Conservation (phyloP, 768 basidiomycete genomes). For the Coprinopsis sp. region DNA sequence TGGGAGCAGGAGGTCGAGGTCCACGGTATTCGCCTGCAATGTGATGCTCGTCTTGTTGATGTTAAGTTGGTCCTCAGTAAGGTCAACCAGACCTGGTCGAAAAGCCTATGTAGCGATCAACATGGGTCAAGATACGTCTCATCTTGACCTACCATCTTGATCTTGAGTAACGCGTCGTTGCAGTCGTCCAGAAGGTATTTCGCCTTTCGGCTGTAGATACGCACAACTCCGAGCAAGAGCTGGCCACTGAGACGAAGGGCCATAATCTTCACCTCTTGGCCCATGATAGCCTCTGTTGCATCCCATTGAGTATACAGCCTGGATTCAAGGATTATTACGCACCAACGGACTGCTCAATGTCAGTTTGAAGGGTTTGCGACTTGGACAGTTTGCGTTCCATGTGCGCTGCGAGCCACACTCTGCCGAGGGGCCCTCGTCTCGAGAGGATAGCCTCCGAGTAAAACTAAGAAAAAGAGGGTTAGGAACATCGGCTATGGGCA, state of each 20-base stretch:
- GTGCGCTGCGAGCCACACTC: conserved; percentile 99
- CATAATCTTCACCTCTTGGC: conserved; percentile 88
- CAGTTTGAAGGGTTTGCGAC: conserved; percentile 88
- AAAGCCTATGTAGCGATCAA: conserved; percentile 58
- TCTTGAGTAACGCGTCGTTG: conserved; percentile 91
- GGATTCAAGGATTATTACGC: conserved; percentile 22
- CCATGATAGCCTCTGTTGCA: conserved; percentile 79
- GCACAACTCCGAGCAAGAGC: conserved; percentile 90
- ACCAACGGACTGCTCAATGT: conserved; percentile 94
- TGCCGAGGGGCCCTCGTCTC: conserved; percentile 88
- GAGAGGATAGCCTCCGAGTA: conserved; percentile 93
- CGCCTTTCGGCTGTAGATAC: conserved; percentile 96
- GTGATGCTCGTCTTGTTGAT: conserved; percentile 89
- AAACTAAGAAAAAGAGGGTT: conserved; percentile 48
- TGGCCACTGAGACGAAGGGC: conserved; percentile 96
- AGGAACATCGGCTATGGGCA: neutral
- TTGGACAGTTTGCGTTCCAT: conserved; percentile 98
- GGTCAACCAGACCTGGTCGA: conserved; percentile 90
- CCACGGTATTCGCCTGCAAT: conserved; percentile 69
- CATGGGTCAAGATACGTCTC: conserved; percentile 5
- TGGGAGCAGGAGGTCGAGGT: conserved; percentile 74
- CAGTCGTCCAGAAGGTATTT: conserved; percentile 98
- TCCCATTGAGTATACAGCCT: neutral
- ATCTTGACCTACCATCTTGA: conserved; percentile 75
- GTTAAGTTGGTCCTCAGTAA: conserved; percentile 90